Conservation (phyloP, 2,329 filamentous ascomycete genomes). For the Aspergillus caelatus region DNA sequence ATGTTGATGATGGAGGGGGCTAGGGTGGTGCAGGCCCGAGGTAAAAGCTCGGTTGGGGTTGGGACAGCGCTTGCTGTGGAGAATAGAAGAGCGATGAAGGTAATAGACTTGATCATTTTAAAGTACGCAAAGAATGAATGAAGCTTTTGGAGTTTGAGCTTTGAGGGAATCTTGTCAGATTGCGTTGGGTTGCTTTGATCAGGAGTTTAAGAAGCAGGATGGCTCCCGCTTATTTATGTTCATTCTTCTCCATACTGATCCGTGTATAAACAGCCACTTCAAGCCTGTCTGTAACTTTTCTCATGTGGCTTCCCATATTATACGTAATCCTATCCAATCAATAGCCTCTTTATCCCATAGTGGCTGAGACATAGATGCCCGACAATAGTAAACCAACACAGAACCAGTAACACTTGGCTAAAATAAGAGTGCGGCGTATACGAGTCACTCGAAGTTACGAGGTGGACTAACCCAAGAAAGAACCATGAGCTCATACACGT, state of each 20-base stretch:
- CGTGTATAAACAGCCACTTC: background rate
- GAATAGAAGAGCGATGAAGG: slow-evolving; percentile 8
- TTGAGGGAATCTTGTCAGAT: background rate
- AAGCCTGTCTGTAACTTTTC: background rate
- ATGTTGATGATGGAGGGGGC: slow-evolving; percentile 18
- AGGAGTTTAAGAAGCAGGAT: background rate
- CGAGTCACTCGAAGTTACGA: background rate
- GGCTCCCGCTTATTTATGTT: background rate
- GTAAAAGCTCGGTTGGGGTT: slow-evolving; percentile 14
- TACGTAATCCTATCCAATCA: background rate
- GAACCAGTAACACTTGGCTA: background rate
- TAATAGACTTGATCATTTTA: slow-evolving; percentile 11
- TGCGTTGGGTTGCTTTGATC: background rate
- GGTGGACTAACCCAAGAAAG: background rate
- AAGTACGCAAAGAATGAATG: background rate
- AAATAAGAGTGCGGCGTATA: background rate
- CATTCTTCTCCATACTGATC: background rate
- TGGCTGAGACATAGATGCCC: background rate
- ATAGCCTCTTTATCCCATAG: background rate
- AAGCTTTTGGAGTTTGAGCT: background rate
- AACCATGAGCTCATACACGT: background rate
- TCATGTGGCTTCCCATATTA: background rate
- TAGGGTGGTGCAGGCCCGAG: slow-evolving; percentile 18
- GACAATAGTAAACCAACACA: background rate
- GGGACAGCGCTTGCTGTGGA: slow-evolving; percentile 7